Evolutionary conservation across 257 asterid species (phyloP).

Genomic region (Oldenlandia corymbosa): DNA sequence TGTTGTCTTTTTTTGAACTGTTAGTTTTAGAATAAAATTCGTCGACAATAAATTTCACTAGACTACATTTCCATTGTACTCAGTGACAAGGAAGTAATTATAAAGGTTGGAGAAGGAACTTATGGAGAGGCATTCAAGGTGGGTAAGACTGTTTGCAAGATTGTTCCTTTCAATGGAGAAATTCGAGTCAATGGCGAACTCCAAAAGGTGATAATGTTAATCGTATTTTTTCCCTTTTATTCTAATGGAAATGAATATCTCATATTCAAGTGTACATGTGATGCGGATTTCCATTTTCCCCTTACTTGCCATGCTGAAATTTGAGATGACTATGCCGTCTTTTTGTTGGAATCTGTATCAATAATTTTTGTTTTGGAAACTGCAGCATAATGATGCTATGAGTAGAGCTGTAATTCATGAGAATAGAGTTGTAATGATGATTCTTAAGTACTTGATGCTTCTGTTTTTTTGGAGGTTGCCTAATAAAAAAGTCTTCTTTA

Average conservation of each 20-base stretch:
- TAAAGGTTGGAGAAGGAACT: conserved; percentile 94
- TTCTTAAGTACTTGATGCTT: too few relatives aligned
- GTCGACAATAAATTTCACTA: not conserved
- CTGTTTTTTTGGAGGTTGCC: not conserved
- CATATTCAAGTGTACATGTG: conserved; percentile 9
- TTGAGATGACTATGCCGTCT: not conserved
- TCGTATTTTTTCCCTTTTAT: not conserved
- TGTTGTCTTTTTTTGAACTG: not conserved
- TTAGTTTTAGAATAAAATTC: not conserved
- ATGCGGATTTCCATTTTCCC: not conserved
- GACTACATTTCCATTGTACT: conserved; percentile 12
- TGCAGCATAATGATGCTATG: not conserved
- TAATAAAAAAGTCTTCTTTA: not conserved
- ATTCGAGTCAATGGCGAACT: conserved; percentile 76
- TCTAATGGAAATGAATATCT: conserved; percentile 1
- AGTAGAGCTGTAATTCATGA: not conserved
- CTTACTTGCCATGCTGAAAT: not conserved
- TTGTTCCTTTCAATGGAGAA: conserved; percentile 91
- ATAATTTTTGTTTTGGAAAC: not conserved
- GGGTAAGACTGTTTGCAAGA: conserved; percentile 76
- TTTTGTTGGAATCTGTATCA: not conserved
- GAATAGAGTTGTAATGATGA: too few relatives aligned
- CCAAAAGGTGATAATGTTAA: conserved; percentile 58
- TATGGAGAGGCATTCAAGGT: conserved; percentile 94
- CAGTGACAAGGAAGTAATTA: conserved; percentile 53